Percentiles rank a stretch among this genome's conserved stretches.
phyloP scores from a whole-genome alignment of 192 early-diverging fungal genomes.

The Dimargaris cristalligena region DNA sequence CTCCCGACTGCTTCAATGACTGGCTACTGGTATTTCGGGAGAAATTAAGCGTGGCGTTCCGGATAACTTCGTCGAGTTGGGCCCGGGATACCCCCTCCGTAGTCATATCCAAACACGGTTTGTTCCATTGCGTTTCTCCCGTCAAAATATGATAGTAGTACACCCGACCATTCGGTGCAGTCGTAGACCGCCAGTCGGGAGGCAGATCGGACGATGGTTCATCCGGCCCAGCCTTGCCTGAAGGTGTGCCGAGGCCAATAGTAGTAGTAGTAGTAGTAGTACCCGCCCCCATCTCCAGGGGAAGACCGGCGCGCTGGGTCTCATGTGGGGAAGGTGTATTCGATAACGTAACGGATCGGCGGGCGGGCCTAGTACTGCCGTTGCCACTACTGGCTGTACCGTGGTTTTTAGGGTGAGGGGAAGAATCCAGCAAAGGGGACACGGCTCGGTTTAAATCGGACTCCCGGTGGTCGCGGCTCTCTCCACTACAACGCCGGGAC shows the following conservation, averaged over 20 bases:
- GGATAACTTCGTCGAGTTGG: slow-evolving; percentile 25
- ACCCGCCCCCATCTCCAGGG: neutral
- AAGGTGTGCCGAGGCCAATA: neutral
- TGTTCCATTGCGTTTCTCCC: slow-evolving; percentile 27
- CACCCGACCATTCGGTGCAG: slow-evolving; percentile 16
- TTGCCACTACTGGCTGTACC: neutral
- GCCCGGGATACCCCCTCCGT: slow-evolving; percentile 17
- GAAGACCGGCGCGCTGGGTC: too few species aligned
- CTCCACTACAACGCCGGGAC: neutral
- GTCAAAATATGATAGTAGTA: slow-evolving; percentile 32
- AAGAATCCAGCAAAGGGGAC: neutral
- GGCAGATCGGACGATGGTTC: slow-evolving; percentile 5
- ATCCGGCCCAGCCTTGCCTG: neutral
- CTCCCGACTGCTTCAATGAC: neutral
- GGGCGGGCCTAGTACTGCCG: neutral
- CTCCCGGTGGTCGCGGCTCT: neutral
- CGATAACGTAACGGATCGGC: neutral
- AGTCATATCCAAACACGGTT: slow-evolving; percentile 14
- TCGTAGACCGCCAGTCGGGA: slow-evolving; percentile 24
- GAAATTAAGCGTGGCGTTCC: slow-evolving; percentile 15
- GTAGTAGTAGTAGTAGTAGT: neutral
- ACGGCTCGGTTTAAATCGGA: neutral
- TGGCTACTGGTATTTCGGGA: neutral
- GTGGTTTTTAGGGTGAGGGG: neutral
- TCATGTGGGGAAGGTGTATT: neutral